Conservation (phyloP, 2,329 filamentous ascomycete species). For the Fusarium sp. region DNA sequence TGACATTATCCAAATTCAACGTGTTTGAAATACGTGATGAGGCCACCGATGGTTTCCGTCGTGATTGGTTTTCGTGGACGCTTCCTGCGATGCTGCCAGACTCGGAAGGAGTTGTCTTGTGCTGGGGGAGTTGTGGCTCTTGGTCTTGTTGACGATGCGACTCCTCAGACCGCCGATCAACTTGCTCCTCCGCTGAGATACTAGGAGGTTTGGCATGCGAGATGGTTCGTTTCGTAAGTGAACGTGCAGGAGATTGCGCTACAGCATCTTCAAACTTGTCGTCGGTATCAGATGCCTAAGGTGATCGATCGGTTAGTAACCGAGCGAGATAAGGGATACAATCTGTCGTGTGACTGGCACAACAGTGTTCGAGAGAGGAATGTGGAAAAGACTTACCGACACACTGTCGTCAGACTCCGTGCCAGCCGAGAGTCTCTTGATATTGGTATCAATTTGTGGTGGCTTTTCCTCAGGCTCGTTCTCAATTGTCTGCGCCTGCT, state of each 20-base stretch:
- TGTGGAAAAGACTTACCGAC: slow-evolving; percentile 46
- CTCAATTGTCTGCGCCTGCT: not conserved
- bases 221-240: slow-evolving; percentile 65
- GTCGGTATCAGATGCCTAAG: slow-evolving; percentile 51
- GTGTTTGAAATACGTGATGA: slow-evolving; percentile 61
- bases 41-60: slow-evolving; percentile 53
- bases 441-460: slow-evolving; percentile 37
- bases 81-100: slow-evolving; percentile 31
- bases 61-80: slow-evolving; percentile 34
- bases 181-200: slow-evolving; percentile 17
- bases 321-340: slow-evolving; percentile 20
- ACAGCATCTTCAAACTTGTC: slow-evolving; percentile 82
- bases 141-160: slow-evolving; percentile 20
- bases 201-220: slow-evolving; percentile 52
- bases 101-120: slow-evolving; percentile 30
- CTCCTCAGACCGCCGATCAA: slow-evolving; percentile 26
- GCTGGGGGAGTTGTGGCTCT: slow-evolving; percentile 28
- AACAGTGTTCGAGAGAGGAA: slow-evolving; percentile 24
- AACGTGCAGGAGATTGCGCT: slow-evolving; percentile 73
- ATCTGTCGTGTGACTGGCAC: slow-evolving; percentile 36
- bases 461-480: slow-evolving; percentile 17
- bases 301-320: slow-evolving; percentile 32
- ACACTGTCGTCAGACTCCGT: slow-evolving; percentile 49
- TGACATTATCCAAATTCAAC: slow-evolving; percentile 70
- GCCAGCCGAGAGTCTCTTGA: slow-evolving; percentile 48